Conservation (phyloP, 2,329 filamentous ascomycete species). For the Fusarium chlamydosporum region DNA sequence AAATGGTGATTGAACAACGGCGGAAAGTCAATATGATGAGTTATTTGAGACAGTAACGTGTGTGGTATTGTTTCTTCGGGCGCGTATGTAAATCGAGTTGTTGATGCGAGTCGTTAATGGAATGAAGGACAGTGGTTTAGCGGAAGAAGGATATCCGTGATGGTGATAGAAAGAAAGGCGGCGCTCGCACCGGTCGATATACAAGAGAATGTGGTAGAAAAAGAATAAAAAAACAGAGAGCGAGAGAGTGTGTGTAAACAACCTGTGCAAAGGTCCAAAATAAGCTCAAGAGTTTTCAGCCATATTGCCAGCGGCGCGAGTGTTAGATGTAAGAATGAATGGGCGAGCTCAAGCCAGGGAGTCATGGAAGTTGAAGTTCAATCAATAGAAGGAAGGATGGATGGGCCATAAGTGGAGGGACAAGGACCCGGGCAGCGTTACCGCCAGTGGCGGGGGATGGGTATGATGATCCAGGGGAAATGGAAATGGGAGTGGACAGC, state of each 20-base stretch:
- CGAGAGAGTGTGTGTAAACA: slow-evolving; percentile 29
- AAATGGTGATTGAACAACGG: slow-evolving; percentile 11
- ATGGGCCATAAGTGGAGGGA: slow-evolving; percentile 9
- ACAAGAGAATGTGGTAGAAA: slow-evolving; percentile 19
- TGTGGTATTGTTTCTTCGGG: slow-evolving; percentile 9
- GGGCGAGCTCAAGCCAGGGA: slow-evolving; percentile 21
- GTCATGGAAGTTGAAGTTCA: slow-evolving; percentile 5
- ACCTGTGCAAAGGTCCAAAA: slow-evolving; percentile 17
- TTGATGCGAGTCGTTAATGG: slow-evolving; percentile 27
- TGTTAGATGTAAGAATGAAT: slow-evolving; percentile 18
- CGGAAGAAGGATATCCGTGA: slow-evolving; percentile 4
- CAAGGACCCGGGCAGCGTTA: slow-evolving; percentile 26
- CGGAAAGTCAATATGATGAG: not conserved
- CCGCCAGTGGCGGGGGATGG: slow-evolving; percentile 29
- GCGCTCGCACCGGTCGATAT: slow-evolving; percentile 38
- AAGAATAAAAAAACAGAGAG: slow-evolving; percentile 5
- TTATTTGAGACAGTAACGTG: slow-evolving; percentile 23
- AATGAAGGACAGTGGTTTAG: slow-evolving; percentile 25
- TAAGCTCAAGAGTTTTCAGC: slow-evolving; percentile 35
- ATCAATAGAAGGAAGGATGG: not conserved
- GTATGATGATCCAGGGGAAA: slow-evolving; percentile 34
- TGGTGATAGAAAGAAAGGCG: slow-evolving; percentile 15
- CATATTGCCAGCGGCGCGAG: slow-evolving; percentile 17
- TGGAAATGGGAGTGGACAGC: slow-evolving; percentile 28
- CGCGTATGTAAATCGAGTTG: not conserved